Conservation (phyloP, 2,329 filamentous ascomycete species). For the Epichloe elymi region DNA sequence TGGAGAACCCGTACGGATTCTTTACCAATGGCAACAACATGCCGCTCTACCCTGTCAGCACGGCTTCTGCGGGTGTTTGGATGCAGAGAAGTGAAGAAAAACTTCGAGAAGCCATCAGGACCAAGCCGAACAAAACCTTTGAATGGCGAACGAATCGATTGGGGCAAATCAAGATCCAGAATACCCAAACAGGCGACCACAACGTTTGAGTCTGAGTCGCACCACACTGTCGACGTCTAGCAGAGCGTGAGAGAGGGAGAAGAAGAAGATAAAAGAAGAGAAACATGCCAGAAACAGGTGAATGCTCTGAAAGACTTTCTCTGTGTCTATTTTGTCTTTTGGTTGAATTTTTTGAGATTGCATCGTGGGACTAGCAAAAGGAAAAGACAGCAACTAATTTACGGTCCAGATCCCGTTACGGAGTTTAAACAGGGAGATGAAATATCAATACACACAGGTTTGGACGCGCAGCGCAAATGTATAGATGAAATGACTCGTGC, state of each 20-base stretch:
- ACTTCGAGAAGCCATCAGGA: conserved; percentile 26
- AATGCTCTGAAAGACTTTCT: no score
- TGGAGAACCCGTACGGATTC: conserved; percentile 19
- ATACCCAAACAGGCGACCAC: background rate
- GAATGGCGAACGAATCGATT: conserved; percentile 13
- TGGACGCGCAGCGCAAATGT: no score
- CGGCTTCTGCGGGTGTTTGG: conserved; percentile 24
- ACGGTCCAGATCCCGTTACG: background rate
- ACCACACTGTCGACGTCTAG: no score
- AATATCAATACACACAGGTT: background rate
- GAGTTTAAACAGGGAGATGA: background rate
- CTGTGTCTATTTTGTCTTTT: background rate
- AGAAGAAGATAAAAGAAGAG: no score
- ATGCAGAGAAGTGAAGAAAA: conserved; percentile 27
- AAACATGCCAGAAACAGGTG: no score
- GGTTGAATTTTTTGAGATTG: background rate
- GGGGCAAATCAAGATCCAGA: background rate
- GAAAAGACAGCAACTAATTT: background rate
- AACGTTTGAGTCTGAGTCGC: conserved; percentile 1
- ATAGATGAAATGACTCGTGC: no score
- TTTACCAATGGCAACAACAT: conserved; percentile 28
- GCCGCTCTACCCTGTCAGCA: conserved; percentile 42
- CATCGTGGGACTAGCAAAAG: background rate
- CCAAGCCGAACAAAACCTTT: conserved; percentile 25
- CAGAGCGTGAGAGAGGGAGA: no score